Conservation (phyloP, 2,329 filamentous ascomycete species). For the Fusarium longipes region DNA sequence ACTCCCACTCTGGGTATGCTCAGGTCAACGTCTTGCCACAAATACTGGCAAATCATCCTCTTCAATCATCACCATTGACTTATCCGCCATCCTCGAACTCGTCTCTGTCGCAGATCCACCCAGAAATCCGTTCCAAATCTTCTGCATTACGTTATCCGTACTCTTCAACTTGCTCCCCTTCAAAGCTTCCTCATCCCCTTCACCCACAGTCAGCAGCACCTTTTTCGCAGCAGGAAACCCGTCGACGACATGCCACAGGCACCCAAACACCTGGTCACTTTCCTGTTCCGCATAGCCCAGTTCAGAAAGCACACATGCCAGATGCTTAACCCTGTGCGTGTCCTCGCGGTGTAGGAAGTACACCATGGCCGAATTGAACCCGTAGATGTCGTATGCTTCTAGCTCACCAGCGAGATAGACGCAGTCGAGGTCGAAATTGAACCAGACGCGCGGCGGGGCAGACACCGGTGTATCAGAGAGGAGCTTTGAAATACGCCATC, state of each 20-base stretch:
- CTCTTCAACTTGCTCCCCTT: conserved; percentile 46
- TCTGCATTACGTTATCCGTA: conserved; percentile 57
- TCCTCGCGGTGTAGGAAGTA: conserved; percentile 60
- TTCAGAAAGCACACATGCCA: conserved; percentile 59
- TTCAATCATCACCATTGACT: conserved; percentile 58
- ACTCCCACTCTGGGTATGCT: not conserved
- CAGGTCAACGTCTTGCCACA: conserved; percentile 34
- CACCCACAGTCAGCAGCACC: conserved; percentile 56
- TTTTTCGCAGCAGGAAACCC: conserved; percentile 53
- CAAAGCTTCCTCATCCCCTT: conserved; percentile 52
- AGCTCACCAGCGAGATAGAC: conserved; percentile 61
- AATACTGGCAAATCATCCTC: conserved; percentile 57
- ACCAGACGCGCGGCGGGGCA: conserved; percentile 56
- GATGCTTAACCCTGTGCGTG: conserved; percentile 56
- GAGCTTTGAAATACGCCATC: conserved; percentile 59
- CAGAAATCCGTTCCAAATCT: conserved; percentile 61
- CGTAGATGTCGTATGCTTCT: conserved; percentile 59
- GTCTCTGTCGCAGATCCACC: conserved; percentile 54
- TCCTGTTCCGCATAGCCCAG: conserved; percentile 57
- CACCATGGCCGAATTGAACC: conserved; percentile 61
- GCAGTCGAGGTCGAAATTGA: conserved; percentile 61
- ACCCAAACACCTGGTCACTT: conserved; percentile 59
- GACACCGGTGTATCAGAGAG: conserved; percentile 51
- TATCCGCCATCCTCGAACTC: conserved; percentile 54
- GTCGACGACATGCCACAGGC: conserved; percentile 61